These are phyloP conservation scores for Ceratocystis variospora DNA, from an alignment of 2,329 filamentous ascomycete genomes.

Conservation along the genomic window DNA sequence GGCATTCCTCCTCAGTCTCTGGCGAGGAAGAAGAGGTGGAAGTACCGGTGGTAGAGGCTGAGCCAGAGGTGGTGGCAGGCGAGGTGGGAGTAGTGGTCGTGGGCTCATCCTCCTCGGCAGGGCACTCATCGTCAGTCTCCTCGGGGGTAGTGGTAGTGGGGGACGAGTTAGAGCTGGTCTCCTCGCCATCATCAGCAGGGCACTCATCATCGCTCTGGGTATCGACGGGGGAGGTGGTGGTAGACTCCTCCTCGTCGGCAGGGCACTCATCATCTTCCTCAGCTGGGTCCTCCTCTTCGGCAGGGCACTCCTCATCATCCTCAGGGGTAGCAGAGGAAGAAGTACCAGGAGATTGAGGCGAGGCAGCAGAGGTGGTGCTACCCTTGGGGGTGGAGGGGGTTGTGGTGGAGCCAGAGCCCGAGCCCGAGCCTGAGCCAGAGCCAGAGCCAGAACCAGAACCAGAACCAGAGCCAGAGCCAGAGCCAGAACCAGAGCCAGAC, in stretches of 20 bases:
- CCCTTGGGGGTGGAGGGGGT: neutral
- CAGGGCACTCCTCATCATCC: neutral
- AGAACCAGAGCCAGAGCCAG: no score
- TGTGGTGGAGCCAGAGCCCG: neutral
- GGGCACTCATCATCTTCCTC: conserved; percentile 10
- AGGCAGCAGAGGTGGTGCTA: neutral
- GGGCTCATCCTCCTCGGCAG: neutral
- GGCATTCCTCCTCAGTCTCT: conserved; percentile 3
- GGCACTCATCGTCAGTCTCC: conserved; percentile 11
- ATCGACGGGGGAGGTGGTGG: neutral
- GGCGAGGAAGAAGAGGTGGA: neutral
- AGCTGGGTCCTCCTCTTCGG: conserved; percentile 4
- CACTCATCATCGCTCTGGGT: conserved; percentile 4
- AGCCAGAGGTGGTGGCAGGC: neutral
- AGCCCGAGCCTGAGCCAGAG: no score
- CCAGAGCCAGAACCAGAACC: neutral
- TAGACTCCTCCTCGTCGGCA: conserved; percentile 1
- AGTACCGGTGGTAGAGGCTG: neutral
- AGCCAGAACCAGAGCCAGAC: no score
- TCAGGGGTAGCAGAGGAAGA: neutral
- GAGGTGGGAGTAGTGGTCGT: conserved; percentile 6
- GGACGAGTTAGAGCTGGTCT: neutral
- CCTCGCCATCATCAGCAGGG: conserved; percentile 5
- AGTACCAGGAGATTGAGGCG: neutral
- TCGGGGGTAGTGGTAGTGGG: neutral